Evolutionary conservation across 108 stramenopile species (phyloP).

Genomic region (Nitzschia sp.): DNA sequence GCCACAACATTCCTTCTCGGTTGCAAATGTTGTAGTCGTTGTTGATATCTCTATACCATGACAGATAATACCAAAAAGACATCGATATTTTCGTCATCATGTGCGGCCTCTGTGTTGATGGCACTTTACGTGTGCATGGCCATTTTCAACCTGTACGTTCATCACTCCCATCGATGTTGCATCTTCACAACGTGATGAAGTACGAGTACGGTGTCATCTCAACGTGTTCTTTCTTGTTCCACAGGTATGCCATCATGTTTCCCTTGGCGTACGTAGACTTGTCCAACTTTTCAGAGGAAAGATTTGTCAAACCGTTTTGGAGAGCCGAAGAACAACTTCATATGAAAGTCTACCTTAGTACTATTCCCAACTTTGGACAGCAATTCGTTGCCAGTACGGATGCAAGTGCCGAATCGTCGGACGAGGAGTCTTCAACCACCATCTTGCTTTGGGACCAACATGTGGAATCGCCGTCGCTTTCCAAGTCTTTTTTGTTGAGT

Average conservation of each 20-base stretch:
- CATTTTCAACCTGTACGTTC: slow-evolving; percentile 40
- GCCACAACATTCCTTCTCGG: background rate
- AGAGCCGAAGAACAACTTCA: slow-evolving; percentile 40
- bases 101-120: slow-evolving; percentile 46
- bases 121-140: slow-evolving; percentile 46
- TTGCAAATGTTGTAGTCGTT: background rate
- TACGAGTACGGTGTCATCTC: background rate
- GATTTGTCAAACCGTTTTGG: slow-evolving; percentile 41
- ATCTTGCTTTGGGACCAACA: slow-evolving; percentile 54
- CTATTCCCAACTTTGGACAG: slow-evolving; percentile 39
- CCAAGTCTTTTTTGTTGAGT: slow-evolving; percentile 59
- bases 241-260: slow-evolving; percentile 50
- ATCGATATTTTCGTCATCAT: slow-evolving; percentile 42
- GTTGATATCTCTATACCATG: background rate
- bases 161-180: background rate
- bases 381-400: slow-evolving; percentile 56
- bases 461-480: slow-evolving; percentile 40
- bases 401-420: slow-evolving; percentile 17
- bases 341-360: slow-evolving; percentile 67
- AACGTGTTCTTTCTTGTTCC: background rate
- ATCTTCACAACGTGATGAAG: background rate
- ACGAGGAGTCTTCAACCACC: slow-evolving; percentile 5
- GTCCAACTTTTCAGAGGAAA: slow-evolving; percentile 27
- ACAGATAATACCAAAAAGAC: slow-evolving; percentile 1
- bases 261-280: slow-evolving; percentile 45